phyloP scores from a whole-genome alignment of 768 basidiomycete genomes.

The Tricholoma sp. region DNA sequence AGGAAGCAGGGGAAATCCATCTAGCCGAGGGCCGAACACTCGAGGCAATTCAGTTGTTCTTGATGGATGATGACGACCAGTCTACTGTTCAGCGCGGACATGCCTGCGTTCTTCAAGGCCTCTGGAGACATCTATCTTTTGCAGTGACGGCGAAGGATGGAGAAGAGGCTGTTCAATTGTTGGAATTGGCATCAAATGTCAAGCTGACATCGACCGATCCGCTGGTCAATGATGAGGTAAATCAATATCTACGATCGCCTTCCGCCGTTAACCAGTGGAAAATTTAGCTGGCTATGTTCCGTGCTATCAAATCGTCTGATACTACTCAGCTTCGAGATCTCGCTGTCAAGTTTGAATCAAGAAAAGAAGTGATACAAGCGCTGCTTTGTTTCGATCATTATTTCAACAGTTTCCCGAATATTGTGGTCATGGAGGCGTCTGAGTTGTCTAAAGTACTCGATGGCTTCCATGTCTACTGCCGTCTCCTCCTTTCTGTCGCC shows the following conservation, averaged over 20 bases:
- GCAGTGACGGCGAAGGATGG: constrained; percentile 18
- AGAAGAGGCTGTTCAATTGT: constrained; percentile 13
- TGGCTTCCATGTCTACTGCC: constrained; percentile 30
- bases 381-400: constrained; percentile 43
- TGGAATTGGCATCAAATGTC: constrained; percentile 19
- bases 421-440: constrained; percentile 18
- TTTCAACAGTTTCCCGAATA: constrained; percentile 24
- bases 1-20: constrained; percentile 51
- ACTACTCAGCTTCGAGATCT: constrained; percentile 24
- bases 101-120: constrained; percentile 34
- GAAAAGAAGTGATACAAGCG: constrained; percentile 23
- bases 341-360: constrained; percentile 21
- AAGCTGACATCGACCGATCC: constrained; percentile 9
- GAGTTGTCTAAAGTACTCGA: constrained; percentile 26
- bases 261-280: background rate
- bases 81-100: constrained; percentile 29
- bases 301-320: constrained; percentile 13
- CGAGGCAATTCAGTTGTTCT: constrained; percentile 44
- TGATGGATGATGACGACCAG: constrained; percentile 26
- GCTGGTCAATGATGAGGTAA: constrained; percentile 11
- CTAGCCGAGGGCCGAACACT: constrained; percentile 39
- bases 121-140: constrained; percentile 47
- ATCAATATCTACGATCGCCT: background rate
- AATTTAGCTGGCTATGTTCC: constrained; percentile 18
- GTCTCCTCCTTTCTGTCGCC: constrained; percentile 20